Base-by-base conservation (phyloP, 306 rosid genomes). In the Rubus idaeus region DNA sequence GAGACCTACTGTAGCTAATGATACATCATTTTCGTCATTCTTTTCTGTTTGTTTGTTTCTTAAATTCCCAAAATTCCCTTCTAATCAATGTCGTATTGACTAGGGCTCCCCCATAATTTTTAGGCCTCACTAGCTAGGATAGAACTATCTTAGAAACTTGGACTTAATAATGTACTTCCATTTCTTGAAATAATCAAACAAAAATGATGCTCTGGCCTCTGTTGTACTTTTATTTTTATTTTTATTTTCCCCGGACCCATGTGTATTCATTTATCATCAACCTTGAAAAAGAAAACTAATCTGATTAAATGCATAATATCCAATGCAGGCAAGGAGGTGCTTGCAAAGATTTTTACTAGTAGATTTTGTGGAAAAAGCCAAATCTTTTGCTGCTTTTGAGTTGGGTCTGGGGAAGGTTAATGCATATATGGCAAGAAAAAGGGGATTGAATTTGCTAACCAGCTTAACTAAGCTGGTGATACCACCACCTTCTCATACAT, bases 11-110 rank as follows among this genome's bases (percentile, higher is more conserved):
- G 79, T 70, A 50, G 70, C 79, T 66, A 44, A 51, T 77, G 81
- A 77, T 17, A 56, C 1, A 77, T 88, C 95, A 73, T 79, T 91
- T 85, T 88, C 93, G 81, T 74, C 71, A 71, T 73, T 12, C 76
- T 85, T 83, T 85, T 84, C 85, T 78, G 20, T 80, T 68, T 86
- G 91, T 86, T 74, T 74, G 75, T 78, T 88, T 86, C 79, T 82
- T 71, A 75, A 75, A 41, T 75, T 85, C 80, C 77, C 41, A 62
- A 83, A 84, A 86, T 87, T 88, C 89, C 73, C 73, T 83, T 79
- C 75, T 72, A 75, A 82, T 81, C 77, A 76, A 21, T 79, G 57
- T 73, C 87, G 63, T 61, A 37, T 30, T 47, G 68, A 20, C 64
- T 18, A 23, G 65, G 70, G 37, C 60, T 51, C 55, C 71, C 52